A percentile compares a stretch with the other conserved stretches of the same genome.
phyloP scores from a whole-genome alignment of 805 yeast genomes.

The Candida parachauliodes region DNA sequence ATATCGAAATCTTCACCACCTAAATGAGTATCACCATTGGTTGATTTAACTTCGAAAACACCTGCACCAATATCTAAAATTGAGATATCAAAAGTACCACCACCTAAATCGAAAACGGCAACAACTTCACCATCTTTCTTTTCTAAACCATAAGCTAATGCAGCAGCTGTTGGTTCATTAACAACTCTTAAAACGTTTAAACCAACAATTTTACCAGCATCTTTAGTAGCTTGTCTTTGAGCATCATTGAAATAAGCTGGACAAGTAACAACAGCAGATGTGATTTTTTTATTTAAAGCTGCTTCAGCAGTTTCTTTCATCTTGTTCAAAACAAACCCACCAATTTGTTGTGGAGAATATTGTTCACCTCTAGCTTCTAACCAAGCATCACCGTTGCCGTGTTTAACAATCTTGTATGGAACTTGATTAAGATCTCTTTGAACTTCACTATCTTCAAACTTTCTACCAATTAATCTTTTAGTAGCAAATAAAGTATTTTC shows the following conservation, averaged over 20 bases:
- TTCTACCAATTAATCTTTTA: conserved; percentile 90
- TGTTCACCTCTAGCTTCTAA: conserved; percentile 81
- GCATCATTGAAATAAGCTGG: conserved; percentile 91
- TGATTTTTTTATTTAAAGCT: conserved; percentile 79
- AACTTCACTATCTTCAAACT: conserved; percentile 85
- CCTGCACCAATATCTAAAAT: conserved; percentile 96
- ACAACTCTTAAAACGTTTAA: conserved; percentile 85
- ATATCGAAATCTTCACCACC: conserved; percentile 95
- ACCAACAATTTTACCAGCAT: conserved; percentile 97
- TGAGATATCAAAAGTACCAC: conserved; percentile 98
- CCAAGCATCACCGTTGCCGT: conserved; percentile 95
- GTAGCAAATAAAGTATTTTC: conserved; percentile 93
- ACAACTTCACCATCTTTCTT: conserved; percentile 75
- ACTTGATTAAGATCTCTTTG: conserved; percentile 85
- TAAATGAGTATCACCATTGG: conserved; percentile 93
- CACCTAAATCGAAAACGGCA: conserved; percentile 97
- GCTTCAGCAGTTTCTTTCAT: conserved; percentile 98
- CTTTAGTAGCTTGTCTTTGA: conserved; percentile 92
- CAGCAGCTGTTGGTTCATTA: conserved; percentile 92
- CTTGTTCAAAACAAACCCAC: conserved; percentile 89
- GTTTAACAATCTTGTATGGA: conserved; percentile 88
- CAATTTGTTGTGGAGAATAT: conserved; percentile 94
- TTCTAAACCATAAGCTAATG: conserved; percentile 92
- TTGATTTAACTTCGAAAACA: conserved; percentile 95
- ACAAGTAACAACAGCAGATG: conserved; percentile 87